phyloP scores from a whole-genome alignment of 257 asterid species.

The Capsicum rhomboideum region DNA sequence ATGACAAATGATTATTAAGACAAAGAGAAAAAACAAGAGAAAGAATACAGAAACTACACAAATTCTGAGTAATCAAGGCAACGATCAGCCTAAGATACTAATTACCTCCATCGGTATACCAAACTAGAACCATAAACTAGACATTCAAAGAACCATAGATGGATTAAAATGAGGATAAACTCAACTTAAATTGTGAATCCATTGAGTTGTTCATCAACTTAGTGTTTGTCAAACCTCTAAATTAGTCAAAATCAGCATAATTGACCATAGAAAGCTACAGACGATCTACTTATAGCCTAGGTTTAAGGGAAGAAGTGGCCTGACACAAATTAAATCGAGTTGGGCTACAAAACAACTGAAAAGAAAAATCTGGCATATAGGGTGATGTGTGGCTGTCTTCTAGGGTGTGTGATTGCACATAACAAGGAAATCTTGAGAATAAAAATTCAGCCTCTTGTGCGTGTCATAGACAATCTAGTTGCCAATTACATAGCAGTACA shows the following conservation, averaged over 20 bases:
- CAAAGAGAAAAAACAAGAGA: no score
- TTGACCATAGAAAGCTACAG: background rate
- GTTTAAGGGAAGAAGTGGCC: background rate
- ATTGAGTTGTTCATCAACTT: no score
- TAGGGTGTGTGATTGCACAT: no score
- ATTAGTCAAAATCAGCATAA: no score
- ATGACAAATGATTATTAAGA: no score
- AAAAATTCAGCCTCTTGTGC: no score
- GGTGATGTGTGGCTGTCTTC: no score
- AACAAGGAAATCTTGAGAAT: no score
- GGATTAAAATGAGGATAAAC: background rate
- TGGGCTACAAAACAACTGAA: background rate
- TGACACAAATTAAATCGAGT: background rate
- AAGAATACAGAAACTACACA: background rate
- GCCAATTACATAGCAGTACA: no score
- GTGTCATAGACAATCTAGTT: no score
- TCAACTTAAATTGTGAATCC: background rate
- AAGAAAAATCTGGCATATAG: background rate
- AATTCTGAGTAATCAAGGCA: background rate
- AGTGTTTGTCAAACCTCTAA: no score
- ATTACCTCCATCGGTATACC: background rate
- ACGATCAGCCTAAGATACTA: background rate
- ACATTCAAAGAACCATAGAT: background rate
- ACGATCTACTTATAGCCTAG: background rate
- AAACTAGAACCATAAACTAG: background rate